Evolutionary conservation across 1,284 basidiomycete species (phyloP).

Genomic region (Rhodotorula sp.): DNA sequence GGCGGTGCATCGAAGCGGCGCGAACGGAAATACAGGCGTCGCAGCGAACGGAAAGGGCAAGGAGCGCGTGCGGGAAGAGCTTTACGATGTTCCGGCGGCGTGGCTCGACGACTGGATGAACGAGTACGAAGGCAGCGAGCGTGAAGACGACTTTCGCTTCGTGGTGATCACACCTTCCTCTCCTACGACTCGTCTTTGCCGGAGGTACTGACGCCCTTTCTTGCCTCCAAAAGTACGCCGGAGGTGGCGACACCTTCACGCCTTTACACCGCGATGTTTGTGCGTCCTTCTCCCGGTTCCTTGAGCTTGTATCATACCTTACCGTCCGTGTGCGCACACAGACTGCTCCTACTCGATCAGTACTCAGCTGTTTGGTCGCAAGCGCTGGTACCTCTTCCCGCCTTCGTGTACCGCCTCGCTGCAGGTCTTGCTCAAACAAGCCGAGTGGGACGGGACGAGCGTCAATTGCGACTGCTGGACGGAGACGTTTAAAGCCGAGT

Average conservation of each 20-base stretch:
- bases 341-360: constrained; percentile 60
- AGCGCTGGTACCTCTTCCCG: constrained; percentile 59
- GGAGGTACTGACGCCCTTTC: too few species aligned
- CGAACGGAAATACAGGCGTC: not conserved
- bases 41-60: constrained; percentile 4
- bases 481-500: constrained; percentile 20
- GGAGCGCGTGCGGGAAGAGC: constrained; percentile 34
- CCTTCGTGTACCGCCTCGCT: constrained; percentile 47
- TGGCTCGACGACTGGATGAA: constrained; percentile 60
- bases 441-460: constrained; percentile 37
- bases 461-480: constrained; percentile 46
- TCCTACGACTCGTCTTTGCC: too few species aligned
- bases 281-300: constrained; percentile 5
- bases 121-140: constrained; percentile 39
- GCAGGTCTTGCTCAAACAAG: constrained; percentile 17
- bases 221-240: constrained; percentile 49
- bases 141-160: constrained; percentile 48
- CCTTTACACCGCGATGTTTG: constrained; percentile 57
- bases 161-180: too few species aligned
- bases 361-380: constrained; percentile 58
- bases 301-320: not conserved
- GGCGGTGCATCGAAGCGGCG: not conserved
- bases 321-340: not conserved
- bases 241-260: constrained; percentile 53
- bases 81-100: constrained; percentile 54